Base-by-base conservation (phyloP, 1,284 basidiomycete species). In the Cryptococcus hybrid region DNA sequence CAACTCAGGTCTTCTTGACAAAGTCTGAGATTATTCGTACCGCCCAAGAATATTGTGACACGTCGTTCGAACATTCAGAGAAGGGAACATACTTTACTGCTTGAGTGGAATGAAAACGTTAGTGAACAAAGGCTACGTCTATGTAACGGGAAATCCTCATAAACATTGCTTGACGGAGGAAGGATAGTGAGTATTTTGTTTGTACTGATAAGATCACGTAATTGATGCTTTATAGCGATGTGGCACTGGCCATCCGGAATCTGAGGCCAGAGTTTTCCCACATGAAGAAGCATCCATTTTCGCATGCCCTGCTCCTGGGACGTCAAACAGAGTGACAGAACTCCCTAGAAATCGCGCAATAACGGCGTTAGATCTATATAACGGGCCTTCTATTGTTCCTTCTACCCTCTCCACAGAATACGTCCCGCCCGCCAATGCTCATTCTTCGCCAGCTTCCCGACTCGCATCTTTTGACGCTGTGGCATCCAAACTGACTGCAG, bases 31-130 rank as follows among this genome's bases (percentile, higher is more conserved):
- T 78, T 15, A 67, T 75, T 3, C 58, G 66, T 3, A 62, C 55
- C 8, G 72, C 71, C 7, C 70, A 74, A 52, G 62, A 64, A 5
- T 73, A 69, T 58, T 73, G 67, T 38, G 73, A 73, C 43, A 52
- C 61, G 18, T 70, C 68, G 50, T 77, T 75, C 55, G 70, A 71
- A 18, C 69, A 72, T 43, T 58, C 64, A 12, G 74, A 76, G 54
- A 71, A 68, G 46, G 75, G 75, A 0, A 66, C 62, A 0, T 72
- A 69, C 54, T 68, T 66, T 38, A 77, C 74, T 1, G 75, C 75
- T 12, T 78, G 76, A 70, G 57, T 47, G 63, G 65, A 6, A 75
- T 76, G 71, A 77, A 76, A 61, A 72, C 73, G 7, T 59, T 78
- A 49, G 59, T 73, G 3, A 64, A 59, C 42, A 76, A 70, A 55